Evolutionary conservation across 495 filamentous ascomycete species (phyloP).

Genomic region (Pyronema omphalodes): DNA sequence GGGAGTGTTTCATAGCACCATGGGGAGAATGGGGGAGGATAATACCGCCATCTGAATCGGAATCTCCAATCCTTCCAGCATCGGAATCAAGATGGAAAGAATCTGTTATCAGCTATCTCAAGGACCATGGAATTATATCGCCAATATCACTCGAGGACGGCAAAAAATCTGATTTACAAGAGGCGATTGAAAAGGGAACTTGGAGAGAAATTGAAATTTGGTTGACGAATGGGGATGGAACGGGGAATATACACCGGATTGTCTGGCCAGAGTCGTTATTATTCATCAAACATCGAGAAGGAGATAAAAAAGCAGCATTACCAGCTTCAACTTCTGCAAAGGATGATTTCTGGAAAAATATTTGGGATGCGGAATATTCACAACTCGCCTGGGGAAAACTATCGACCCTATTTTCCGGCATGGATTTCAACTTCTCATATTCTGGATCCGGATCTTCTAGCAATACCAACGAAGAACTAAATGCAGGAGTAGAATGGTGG

Average conservation of each 20-base stretch:
- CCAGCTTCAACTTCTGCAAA: constrained; percentile 1
- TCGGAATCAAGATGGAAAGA: constrained; percentile 18
- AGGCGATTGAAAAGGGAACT: constrained; percentile 9
- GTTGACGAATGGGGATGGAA: constrained; percentile 5
- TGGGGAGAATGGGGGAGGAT: constrained; percentile 23
- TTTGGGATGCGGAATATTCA: constrained; percentile 17
- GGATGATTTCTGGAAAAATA: constrained; percentile 11
- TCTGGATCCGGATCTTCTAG: background rate
- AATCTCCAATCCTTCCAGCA: background rate
- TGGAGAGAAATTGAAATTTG: constrained; percentile 20
- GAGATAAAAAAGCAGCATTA: constrained; percentile 5
- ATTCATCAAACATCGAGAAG: constrained; percentile 17
- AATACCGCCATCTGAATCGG: background rate
- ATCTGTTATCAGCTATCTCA: constrained; percentile 14
- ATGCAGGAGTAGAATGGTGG: constrained; percentile 20
- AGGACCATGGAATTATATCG: constrained; percentile 17
- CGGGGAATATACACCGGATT: constrained; percentile 14
- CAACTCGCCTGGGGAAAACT: constrained; percentile 18
- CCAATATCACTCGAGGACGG: background rate
- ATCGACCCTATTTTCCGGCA: background rate
- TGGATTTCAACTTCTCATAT: background rate
- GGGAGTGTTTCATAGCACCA: constrained; percentile 24
- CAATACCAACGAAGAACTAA: constrained; percentile 10
- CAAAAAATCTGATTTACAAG: constrained; percentile 9
- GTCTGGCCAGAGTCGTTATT: constrained; percentile 20